Conservation (phyloP, 1,284 basidiomycete species). For the Thecaphora thlaspeos region DNA sequence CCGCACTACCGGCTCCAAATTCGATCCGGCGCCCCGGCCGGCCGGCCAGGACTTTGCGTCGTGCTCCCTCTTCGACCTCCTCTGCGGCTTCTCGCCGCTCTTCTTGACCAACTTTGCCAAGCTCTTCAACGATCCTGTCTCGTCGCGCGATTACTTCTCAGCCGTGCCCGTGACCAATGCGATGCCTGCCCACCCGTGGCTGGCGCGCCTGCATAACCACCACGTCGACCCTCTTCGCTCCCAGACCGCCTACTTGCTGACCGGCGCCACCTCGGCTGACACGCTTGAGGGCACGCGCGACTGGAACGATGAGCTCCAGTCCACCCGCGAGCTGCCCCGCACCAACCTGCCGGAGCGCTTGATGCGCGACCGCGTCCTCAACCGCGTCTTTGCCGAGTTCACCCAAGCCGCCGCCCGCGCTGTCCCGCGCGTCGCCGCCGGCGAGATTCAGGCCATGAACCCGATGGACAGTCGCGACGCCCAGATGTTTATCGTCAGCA, state of each 20-base stretch:
- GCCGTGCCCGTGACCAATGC: conserved; percentile 63
- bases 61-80: conserved; percentile 63
- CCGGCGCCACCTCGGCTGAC: conserved; percentile 62
- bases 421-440: conserved; percentile 62
- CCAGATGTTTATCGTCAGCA: conserved; percentile 65
- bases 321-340: conserved; percentile 63
- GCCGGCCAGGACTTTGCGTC: conserved; percentile 48
- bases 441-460: conserved; percentile 64
- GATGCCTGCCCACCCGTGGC: conserved; percentile 63
- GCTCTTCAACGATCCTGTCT: conserved; percentile 55
- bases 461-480: conserved; percentile 63
- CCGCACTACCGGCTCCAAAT: conserved; percentile 57
- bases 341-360: conserved; percentile 62
- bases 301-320: conserved; percentile 67
- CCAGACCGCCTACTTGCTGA: conserved; percentile 64
- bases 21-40: conserved; percentile 48
- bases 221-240: conserved; percentile 62
- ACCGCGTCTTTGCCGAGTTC: conserved; percentile 64
- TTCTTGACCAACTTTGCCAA: conserved; percentile 55
- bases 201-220: conserved; percentile 58
- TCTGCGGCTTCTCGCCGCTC: conserved; percentile 60
- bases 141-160: conserved; percentile 56
- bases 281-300: conserved; percentile 63
- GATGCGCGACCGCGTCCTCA: conserved; percentile 63
- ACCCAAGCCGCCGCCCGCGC: conserved; percentile 62